phyloP scores from a whole-genome alignment of 176 grass and related monocot species.

The Thalia dealbata region DNA sequence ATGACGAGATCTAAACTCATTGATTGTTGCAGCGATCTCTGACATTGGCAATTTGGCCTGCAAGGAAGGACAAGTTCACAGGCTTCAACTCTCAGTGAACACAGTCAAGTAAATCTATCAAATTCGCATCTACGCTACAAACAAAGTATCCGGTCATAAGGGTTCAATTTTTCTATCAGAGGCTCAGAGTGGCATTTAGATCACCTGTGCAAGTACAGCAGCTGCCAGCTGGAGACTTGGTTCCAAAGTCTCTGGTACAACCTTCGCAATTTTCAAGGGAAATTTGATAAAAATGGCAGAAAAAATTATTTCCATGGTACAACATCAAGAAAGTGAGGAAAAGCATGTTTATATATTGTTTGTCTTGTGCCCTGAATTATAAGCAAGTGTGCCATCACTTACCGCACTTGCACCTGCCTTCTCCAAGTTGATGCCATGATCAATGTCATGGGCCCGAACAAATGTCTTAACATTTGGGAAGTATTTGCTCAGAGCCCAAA shows the following conservation, averaged over 20 bases:
- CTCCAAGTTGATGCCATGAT: slow-evolving; percentile 97
- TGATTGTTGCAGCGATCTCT: slow-evolving; percentile 88
- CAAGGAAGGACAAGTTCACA: slow-evolving; percentile 11
- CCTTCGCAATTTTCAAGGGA: slow-evolving; percentile 27
- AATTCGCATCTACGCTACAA: slow-evolving; percentile 7
- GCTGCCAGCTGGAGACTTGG: slow-evolving; percentile 96
- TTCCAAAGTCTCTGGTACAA: slow-evolving; percentile 97
- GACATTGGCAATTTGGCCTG: slow-evolving; percentile 92
- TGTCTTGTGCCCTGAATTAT: not conserved
- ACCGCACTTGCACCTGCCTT: slow-evolving; percentile 92
- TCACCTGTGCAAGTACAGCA: slow-evolving; percentile 96
- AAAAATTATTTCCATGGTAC: not conserved
- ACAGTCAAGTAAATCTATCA: slow-evolving; percentile 7
- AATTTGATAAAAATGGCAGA: slow-evolving; percentile 7
- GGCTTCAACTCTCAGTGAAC: not conserved
- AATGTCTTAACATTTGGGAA: slow-evolving; percentile 96
- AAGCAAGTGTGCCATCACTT: slow-evolving; percentile 26
- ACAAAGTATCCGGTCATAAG: slow-evolving; percentile 5
- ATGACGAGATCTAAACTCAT: slow-evolving; percentile 84
- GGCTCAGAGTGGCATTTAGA: not conserved
- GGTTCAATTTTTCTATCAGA: not conserved
- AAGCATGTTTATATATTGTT: not conserved
- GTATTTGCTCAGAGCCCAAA: slow-evolving; percentile 98
- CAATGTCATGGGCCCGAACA: slow-evolving; percentile 95
- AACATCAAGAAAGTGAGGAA: not conserved